Evolutionary conservation across 495 filamentous ascomycete species (phyloP).

Genomic region (Hypoxylon intermedium): DNA sequence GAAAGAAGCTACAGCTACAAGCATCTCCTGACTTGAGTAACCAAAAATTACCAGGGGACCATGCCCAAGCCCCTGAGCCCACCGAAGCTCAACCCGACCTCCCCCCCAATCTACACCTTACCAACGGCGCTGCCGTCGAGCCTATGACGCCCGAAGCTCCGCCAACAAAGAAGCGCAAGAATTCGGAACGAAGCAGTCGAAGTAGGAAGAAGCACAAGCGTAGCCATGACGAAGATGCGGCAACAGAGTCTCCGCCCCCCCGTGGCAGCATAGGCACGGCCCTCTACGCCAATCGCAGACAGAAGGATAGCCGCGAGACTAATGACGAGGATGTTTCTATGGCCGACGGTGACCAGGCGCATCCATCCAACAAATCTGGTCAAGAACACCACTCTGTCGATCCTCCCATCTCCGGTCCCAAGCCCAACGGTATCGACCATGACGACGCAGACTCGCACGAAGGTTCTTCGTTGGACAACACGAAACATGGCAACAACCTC

Average conservation of each 20-base stretch:
- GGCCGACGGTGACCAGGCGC: neutral
- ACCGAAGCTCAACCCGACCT: neutral
- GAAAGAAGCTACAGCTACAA: neutral
- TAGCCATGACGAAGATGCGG: neutral
- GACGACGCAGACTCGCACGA: neutral
- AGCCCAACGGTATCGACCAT: neutral
- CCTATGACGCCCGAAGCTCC: neutral
- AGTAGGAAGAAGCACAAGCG: conserved; percentile 34
- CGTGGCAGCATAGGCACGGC: conserved; percentile 31
- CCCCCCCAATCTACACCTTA: neutral
- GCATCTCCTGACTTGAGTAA: conserved; percentile 21
- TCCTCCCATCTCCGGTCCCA: neutral
- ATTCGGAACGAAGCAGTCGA: neutral
- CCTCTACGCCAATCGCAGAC: conserved; percentile 27
- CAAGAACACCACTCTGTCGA: neutral
- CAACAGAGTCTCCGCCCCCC: neutral
- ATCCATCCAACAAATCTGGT: neutral
- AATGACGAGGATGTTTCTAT: neutral
- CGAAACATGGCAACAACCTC: neutral
- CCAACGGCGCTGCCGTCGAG: neutral
- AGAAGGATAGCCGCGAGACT: neutral
- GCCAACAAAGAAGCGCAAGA: conserved; percentile 25
- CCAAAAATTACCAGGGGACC: neutral
- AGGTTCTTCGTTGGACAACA: neutral
- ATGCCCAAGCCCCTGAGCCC: neutral